phyloP scores from a whole-genome alignment of 192 early-diverging fungal species.

The Coemansia sp. region DNA sequence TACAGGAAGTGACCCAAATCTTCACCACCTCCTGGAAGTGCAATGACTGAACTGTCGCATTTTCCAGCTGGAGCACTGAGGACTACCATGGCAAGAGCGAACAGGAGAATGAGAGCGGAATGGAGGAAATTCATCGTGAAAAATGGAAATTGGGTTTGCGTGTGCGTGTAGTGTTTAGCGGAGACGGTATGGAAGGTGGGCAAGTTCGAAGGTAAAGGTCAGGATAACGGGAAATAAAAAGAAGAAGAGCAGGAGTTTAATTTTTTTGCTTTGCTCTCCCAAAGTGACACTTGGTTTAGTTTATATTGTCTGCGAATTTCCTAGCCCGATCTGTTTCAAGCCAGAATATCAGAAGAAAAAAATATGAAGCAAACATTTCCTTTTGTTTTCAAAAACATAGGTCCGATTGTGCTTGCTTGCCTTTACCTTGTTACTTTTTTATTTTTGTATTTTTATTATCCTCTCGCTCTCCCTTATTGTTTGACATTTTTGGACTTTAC shows the following conservation, averaged over 20 bases:
- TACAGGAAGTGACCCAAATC: constrained; percentile 17
- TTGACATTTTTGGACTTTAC: not conserved
- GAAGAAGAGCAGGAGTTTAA: not conserved
- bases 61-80: constrained; percentile 20
- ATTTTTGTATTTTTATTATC: too few relatives aligned
- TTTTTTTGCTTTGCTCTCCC: not conserved
- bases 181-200: not conserved
- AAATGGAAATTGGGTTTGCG: not conserved
- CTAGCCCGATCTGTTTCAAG: not conserved
- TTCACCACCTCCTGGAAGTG: constrained; percentile 30
- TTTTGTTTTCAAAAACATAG: too few relatives aligned
- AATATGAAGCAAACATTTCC: not conserved
- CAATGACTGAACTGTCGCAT: constrained; percentile 19
- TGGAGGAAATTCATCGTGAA: constrained; percentile 22
- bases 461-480: not conserved
- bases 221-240: not conserved
- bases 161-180: not conserved
- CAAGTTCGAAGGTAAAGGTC: not conserved
- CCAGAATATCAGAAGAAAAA: not conserved
- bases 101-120: constrained; percentile 10
- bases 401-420: too few relatives aligned
- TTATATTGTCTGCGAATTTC: not conserved
- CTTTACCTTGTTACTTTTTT: too few relatives aligned
- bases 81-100: constrained; percentile 3
- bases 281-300: not conserved